Base-by-base conservation (phyloP, 108 stramenopile genomes). In the Schizochytrium sp. region DNA sequence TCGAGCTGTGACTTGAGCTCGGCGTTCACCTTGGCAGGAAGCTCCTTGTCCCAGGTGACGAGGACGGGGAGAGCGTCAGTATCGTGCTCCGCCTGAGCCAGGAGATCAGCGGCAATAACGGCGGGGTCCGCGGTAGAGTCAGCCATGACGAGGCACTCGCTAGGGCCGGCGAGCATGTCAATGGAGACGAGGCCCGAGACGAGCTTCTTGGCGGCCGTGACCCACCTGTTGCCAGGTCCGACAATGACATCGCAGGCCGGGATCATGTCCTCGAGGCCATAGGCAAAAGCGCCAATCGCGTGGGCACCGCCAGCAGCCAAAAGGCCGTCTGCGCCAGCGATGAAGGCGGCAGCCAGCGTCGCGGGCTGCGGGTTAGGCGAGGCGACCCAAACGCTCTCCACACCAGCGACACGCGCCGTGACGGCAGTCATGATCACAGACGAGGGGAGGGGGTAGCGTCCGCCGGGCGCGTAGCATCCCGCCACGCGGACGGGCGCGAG, bases 31-130 rank as follows among this genome's bases (percentile, higher is more conserved):
- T 88, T 60, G 45, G 94, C 90, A 72, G 97, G 97, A 57, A 96
- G 90, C 10, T 72, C 88, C 44, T 58, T 63, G 69, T 89, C 87
- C 4, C 94, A 95, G 60, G 91, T 93, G 44, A 99, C 94, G 8
- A 99, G 92, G 87, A 99, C 97, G 14, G 97, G 97, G 43, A 98
- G 92, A 5, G 99, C 99, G 51, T 98, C 99, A 23, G 97, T 95
- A 91, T 99, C 99, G 90, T 99, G 99, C 91, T 98, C 99, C 28
- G 98, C 98, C 95, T 99, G 99, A 0, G 98, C 99, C 76, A 99
- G 97, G 76, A 99, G 92, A 92, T 99, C 99, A 5, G 99, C 97
- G 3, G 99, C 99, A 1, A 99, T 96, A n/a, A 97, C 92, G 44
- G 93, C 94, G 5, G 96, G 90, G 91, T 97, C 93, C 29, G 98